Percentiles rank a stretch among this genome's conserved stretches.
phyloP scores from a whole-genome alignment of 768 basidiomycete genomes.

The Kwoniella bestiolae region DNA sequence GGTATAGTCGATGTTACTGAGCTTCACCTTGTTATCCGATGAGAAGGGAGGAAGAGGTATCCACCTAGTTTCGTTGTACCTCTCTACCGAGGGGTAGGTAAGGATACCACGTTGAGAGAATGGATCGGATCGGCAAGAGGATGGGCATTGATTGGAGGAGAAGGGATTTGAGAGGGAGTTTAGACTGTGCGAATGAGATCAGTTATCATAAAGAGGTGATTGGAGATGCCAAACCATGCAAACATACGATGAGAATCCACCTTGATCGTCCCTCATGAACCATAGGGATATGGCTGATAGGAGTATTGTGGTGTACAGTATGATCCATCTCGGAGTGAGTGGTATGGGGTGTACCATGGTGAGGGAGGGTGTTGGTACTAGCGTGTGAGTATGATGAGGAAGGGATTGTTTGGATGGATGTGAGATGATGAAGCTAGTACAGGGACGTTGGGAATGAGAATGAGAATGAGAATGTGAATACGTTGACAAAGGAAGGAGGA shows the following conservation, averaged over 20 bases:
- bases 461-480: background rate
- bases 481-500: too few relatives aligned
- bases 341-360: conserved; percentile 3
- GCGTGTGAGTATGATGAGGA: too few relatives aligned
- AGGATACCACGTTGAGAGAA: conserved; percentile 36
- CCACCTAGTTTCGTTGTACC: conserved; percentile 32
- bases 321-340: background rate
- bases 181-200: too few relatives aligned
- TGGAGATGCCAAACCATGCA: too few relatives aligned
- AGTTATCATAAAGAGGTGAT: too few relatives aligned
- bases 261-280: background rate
- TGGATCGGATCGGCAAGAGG: conserved; percentile 22
- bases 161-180: background rate
- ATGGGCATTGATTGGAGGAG: background rate
- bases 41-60: conserved; percentile 24
- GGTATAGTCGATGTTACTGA: background rate
- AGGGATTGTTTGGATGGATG: background rate
- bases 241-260: background rate
- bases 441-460: background rate
- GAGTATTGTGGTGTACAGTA: background rate
- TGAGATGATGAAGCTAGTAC: background rate
- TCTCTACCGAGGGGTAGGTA: conserved; percentile 16
- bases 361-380: too few relatives aligned
- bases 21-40: background rate
- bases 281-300: background rate